phyloP scores from a whole-genome alignment of 192 early-diverging fungal species.

The Radiomyces spectabilis region DNA sequence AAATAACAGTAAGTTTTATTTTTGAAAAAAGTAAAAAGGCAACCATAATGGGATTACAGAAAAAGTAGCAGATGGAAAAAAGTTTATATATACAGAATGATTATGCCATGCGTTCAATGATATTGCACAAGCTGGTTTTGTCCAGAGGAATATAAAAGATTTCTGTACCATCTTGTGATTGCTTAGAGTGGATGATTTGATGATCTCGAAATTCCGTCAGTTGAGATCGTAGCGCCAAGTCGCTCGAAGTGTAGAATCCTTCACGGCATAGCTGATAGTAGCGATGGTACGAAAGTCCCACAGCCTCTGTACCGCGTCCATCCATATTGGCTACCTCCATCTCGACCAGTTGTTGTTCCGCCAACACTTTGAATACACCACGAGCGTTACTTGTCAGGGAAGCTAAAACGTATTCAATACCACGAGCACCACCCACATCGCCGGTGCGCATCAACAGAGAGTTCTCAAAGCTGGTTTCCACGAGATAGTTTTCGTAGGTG shows the following conservation, averaged over 20 bases:
- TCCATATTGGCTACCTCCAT: constrained; percentile 25
- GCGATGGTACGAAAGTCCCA: constrained; percentile 57
- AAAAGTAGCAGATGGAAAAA: too few species aligned
- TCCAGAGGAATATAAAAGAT: constrained; percentile 70
- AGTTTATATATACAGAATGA: too few species aligned
- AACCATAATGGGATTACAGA: too few species aligned
- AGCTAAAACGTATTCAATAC: constrained; percentile 73
- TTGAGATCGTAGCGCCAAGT: constrained; percentile 82
- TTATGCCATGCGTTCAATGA: constrained; percentile 59
- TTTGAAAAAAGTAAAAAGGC: too few species aligned
- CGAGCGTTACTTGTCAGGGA: constrained; percentile 80
- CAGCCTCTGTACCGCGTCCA: constrained; percentile 15
- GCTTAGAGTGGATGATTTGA: constrained; percentile 67
- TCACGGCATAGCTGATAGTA: constrained; percentile 73
- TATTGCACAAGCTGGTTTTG: constrained; percentile 46
- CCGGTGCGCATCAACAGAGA: constrained; percentile 50
- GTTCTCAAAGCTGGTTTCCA: constrained; percentile 82
- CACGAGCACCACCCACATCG: constrained; percentile 52
- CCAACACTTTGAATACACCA: constrained; percentile 79
- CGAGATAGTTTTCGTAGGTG: constrained; percentile 72
- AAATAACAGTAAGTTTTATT: too few species aligned
- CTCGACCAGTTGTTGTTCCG: constrained; percentile 67
- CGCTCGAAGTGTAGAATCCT: constrained; percentile 75
- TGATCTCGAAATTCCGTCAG: constrained; percentile 93
- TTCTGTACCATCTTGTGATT: constrained; percentile 54